Percentiles rank a stretch among this genome's conserved stretches.
Conservation (phyloP, 106 monocot species). For the Agapanthus africanus region DNA sequence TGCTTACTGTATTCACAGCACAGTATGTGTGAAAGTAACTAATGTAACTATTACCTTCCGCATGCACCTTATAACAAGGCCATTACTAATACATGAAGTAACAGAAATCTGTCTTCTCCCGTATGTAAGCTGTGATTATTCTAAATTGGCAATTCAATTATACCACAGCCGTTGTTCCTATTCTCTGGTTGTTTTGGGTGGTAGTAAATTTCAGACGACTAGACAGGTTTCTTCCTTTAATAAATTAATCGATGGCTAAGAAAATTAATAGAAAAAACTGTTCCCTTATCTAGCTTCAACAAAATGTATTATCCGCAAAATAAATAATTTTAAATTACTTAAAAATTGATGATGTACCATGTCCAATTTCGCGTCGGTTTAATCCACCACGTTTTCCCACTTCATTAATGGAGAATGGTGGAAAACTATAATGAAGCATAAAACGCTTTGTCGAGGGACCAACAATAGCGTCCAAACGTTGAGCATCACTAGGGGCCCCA, state of each 20-base stretch:
- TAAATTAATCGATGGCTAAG: not conserved
- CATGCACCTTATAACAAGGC: too few species aligned
- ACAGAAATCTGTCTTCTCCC: not conserved
- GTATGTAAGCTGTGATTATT: not conserved
- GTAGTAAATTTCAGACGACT: not conserved
- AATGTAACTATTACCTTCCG: too few species aligned
- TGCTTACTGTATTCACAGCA: too few species aligned
- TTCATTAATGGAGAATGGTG: conserved; percentile 95
- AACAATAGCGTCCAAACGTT: conserved; percentile 83
- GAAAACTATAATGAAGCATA: conserved; percentile 97
- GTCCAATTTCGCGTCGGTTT: conserved; percentile 97
- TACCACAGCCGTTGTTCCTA: not conserved
- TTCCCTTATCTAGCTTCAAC: not conserved
- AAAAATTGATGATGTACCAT: conserved; percentile 42
- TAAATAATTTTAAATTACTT: not conserved
- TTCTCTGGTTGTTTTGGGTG: not conserved
- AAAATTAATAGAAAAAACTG: not conserved
- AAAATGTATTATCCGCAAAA: not conserved
- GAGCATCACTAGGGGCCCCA: conserved; percentile 94
- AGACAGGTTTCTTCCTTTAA: not conserved
- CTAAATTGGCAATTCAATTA: too few species aligned
- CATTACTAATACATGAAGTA: too few species aligned
- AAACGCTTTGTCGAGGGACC: conserved; percentile 93
- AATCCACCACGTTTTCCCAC: conserved; percentile 80
- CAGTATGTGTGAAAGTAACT: too few species aligned